Evolutionary conservation across 2,329 filamentous ascomycete genomes (phyloP), one percentile per base, ranked within the genome.

Genomic region (Exophiala calicioides): DNA sequence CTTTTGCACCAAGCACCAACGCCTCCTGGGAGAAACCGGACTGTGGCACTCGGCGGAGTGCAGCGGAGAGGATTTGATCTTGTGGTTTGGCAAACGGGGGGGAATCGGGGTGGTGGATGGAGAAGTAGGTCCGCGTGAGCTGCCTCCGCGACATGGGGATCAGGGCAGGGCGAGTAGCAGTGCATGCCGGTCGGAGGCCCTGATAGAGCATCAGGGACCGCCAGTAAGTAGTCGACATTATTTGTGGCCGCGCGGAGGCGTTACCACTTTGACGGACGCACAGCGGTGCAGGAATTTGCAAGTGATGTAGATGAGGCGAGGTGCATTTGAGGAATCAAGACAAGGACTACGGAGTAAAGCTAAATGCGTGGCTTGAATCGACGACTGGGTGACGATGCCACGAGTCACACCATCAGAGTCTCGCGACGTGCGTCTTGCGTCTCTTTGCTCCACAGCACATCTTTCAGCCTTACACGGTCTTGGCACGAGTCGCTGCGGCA

Each of bases 11-110:
- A 16, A 86, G 78, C 32, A 80, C 79, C 7, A 98, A 77, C 1
- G 90, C 76, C 15, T 80, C 75, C 37, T 76, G 71, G 0, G 88
- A 88, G 76, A 97, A 98, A 64, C 93, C 93, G 65, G 89, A 79
- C 39, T 77, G 67, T 13, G 90, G 89, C 7, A 97, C 82, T 65
- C 95, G 86, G 21, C 71, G 65, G 59, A 93, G 81, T 13, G 90
- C 86, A n/a, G 89, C 82, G 34, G 85, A 77, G 53, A 98, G 86
- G 64, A 97, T 94, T 46, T 80, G 72, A 32, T 77, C 73, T 73
- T 96, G 89, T 65, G 79, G 76, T 53, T 74, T 67, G 62, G 77
- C 81, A 75, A 88, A 94, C 52, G 79, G 76, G 27, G 79, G 72
- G 10, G 80, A 72, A 5, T 77, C 61, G 1, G 81, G 75, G 62